phyloP scores from a whole-genome alignment of 78 protist species.

The Dictyostelium brefeldianum region DNA sequence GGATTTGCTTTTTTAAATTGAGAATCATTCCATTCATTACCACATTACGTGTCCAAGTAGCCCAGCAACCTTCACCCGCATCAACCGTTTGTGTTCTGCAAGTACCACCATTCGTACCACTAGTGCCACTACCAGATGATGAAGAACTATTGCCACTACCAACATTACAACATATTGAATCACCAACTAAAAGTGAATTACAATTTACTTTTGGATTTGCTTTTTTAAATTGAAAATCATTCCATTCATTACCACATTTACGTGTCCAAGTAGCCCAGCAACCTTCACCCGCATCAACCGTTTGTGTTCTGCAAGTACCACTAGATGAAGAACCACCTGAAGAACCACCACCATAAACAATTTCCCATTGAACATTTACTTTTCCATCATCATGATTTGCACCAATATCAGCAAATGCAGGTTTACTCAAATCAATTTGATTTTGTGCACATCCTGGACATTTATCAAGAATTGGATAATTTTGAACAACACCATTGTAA shows the following conservation, averaged over 20 bases:
- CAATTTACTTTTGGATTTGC: conserved; percentile 9
- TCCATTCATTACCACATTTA: conserved; percentile 28
- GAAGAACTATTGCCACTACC: no score
- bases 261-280: conserved; percentile 10
- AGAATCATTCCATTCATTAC: conserved; percentile 5
- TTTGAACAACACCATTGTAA: neutral
- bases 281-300: conserved; percentile 22
- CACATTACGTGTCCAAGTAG: conserved; percentile 26
- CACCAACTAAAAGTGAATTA: conserved; percentile 14
- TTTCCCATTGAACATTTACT: conserved; percentile 13
- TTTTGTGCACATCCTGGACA: conserved; percentile 21
- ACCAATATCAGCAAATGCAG: conserved; percentile 8
- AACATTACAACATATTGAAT: conserved; percentile 17
- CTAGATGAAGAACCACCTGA: neutral
- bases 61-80: conserved; percentile 15
- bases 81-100: neutral
- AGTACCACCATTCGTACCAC: no score
- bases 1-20: neutral
- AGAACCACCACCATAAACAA: neutral
- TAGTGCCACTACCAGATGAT: no score
- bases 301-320: neutral
- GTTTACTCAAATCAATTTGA: conserved; percentile 16
- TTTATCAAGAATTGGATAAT: conserved; percentile 11
- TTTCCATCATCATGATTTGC: neutral
- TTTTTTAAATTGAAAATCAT: neutral